These are phyloP conservation scores for Pythium brachiatum DNA, from an alignment of 352 stramenopile genomes.

Conservation along the genomic window DNA sequence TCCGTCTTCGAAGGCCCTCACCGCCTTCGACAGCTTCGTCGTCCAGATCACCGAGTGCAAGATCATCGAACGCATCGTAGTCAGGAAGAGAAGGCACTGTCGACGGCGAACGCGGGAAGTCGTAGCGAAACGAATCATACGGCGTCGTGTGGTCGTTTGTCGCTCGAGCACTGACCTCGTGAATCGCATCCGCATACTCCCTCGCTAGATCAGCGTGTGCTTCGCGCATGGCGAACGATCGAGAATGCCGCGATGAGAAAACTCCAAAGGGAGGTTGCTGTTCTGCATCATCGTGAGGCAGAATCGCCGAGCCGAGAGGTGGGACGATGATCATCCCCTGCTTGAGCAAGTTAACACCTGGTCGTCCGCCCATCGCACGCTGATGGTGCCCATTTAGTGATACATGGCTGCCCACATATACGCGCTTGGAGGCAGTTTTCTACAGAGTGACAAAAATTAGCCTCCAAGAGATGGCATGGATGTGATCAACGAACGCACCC, in stretches of 20 bases:
- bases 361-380: not conserved
- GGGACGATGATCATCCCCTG: slow-evolving; percentile 37
- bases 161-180: slow-evolving; percentile 1
- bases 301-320: slow-evolving; percentile 30
- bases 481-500: not conserved
- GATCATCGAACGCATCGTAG: slow-evolving; percentile 24
- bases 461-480: slow-evolving; percentile 6
- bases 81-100: slow-evolving; percentile 2
- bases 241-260: not conserved
- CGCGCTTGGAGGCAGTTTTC: slow-evolving; percentile 12
- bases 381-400: slow-evolving; percentile 13
- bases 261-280: not conserved
- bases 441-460: not conserved
- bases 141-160: slow-evolving; percentile 4
- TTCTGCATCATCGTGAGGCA: slow-evolving; percentile 20
- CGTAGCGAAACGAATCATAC: slow-evolving; percentile 21
- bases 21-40: slow-evolving; percentile 10
- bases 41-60: slow-evolving; percentile 2
- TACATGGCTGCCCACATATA: slow-evolving; percentile 18
- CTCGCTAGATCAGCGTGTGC: not conserved
- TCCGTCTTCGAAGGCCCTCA: slow-evolving; percentile 9
- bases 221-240: slow-evolving; percentile 9
- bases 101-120: slow-evolving; percentile 17
- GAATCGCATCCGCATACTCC: not conserved
- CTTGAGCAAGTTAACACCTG: slow-evolving; percentile 22